Conservation (phyloP, 495 filamentous ascomycete genomes). For the Rhizodiscina lignyota region DNA sequence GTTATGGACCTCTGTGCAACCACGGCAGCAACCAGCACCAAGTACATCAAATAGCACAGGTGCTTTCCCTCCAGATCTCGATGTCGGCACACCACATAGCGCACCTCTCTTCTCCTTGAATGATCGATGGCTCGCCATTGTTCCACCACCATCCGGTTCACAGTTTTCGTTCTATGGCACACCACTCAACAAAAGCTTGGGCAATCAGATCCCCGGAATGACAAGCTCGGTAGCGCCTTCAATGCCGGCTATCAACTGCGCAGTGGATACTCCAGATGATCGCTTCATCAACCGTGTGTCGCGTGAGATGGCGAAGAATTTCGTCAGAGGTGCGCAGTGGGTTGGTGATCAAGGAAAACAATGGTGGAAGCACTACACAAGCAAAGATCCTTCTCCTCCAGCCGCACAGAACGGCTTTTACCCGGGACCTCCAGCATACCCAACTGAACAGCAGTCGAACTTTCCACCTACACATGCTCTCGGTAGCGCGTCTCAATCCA, state of each 20-base stretch:
- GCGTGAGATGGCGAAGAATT: constrained; percentile 73
- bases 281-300: constrained; percentile 72
- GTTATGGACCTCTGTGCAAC: constrained; percentile 69
- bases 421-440: constrained; percentile 2
- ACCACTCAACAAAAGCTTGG: constrained; percentile 21
- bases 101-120: constrained; percentile 60
- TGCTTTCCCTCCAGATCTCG: constrained; percentile 27
- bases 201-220: constrained; percentile 45
- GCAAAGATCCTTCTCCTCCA: constrained; percentile 31
- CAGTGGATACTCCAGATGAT: constrained; percentile 65
- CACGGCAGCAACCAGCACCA: constrained; percentile 39
- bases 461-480: constrained; percentile 63
- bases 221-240: constrained; percentile 55
- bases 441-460: constrained; percentile 12
- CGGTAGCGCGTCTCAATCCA: constrained; percentile 28
- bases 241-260: constrained; percentile 55
- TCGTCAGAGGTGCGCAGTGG: constrained; percentile 79
- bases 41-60: constrained; percentile 39
- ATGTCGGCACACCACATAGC: constrained; percentile 24
- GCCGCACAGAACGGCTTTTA: constrained; percentile 15
- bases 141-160: constrained; percentile 56
- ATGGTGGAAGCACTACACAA: constrained; percentile 83
- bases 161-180: constrained; percentile 49
- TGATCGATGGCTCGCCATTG: constrained; percentile 71
- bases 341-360: constrained; percentile 73